These are phyloP conservation scores for Trypanosoma melophagium DNA, from an alignment of 208 protist species.

Conservation along the genomic window DNA sequence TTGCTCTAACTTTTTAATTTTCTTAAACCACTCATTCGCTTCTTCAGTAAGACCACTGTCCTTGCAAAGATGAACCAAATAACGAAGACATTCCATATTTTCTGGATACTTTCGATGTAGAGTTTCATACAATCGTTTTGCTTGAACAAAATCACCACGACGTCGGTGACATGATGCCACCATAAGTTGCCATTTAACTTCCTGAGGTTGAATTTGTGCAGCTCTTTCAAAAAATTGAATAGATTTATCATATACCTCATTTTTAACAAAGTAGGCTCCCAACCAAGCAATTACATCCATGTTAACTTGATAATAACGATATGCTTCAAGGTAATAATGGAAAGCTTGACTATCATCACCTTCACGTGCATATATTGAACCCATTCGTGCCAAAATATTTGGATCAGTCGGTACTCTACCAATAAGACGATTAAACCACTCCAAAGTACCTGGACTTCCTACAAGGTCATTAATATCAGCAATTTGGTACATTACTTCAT, in stretches of 20 bases:
- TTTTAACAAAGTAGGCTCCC: conserved; percentile 96
- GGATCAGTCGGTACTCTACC: conserved; percentile 94
- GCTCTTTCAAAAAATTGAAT: conserved; percentile 96
- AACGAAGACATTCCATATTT: conserved; percentile 94
- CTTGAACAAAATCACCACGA: conserved; percentile 88
- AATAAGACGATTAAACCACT: conserved; percentile 88
- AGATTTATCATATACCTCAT: conserved; percentile 96
- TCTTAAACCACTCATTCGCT: conserved; percentile 89
- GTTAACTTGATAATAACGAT: conserved; percentile 96
- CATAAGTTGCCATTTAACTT: conserved; percentile 97
- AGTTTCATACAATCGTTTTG: conserved; percentile 92
- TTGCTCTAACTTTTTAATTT: conserved; percentile 79
- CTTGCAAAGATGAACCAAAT: conserved; percentile 94
- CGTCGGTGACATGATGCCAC: conserved; percentile 95
- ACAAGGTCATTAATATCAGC: conserved; percentile 92
- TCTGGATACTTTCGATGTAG: conserved; percentile 92
- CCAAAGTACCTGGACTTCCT: conserved; percentile 53
- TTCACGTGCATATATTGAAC: conserved; percentile 89
- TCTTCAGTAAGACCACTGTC: conserved; percentile 87
- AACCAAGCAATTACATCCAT: conserved; percentile 98
- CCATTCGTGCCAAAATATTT: conserved; percentile 91
- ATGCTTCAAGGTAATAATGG: conserved; percentile 95
- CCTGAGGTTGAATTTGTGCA: conserved; percentile 93
- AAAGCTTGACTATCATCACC: conserved; percentile 93
- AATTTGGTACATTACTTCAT: conserved; percentile 96